Evolutionary conservation across 129 eudicot species (phyloP).

Genomic region (Pulicaria dysenterica): DNA sequence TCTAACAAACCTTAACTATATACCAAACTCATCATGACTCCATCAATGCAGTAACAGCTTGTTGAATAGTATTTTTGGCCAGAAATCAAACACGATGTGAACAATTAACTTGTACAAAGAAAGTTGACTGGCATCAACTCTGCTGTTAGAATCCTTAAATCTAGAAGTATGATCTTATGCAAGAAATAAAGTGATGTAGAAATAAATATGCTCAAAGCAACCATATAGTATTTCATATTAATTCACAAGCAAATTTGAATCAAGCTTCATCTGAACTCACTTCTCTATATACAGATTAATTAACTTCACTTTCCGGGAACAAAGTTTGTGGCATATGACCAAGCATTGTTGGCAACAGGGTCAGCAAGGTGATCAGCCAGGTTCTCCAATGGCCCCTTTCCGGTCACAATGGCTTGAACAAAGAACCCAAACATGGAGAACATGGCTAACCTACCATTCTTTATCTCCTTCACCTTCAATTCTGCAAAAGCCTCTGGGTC

Average conservation of each 20-base stretch:
- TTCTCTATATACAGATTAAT: background rate
- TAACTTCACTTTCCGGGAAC: constrained; percentile 27
- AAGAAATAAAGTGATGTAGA: no score
- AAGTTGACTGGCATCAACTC: no score
- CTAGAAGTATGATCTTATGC: no score
- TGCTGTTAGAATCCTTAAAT: no score
- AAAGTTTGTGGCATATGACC: constrained; percentile 34
- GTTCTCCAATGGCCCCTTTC: constrained; percentile 39
- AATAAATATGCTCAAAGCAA: background rate
- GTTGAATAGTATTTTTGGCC: no score
- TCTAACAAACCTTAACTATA: no score
- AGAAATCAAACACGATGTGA: no score
- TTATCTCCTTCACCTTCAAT: constrained; percentile 57
- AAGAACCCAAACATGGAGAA: constrained; percentile 39
- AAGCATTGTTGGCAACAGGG: constrained; percentile 35
- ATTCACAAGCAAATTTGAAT: background rate
- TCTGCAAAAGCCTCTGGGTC: constrained; percentile 60
- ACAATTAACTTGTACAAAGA: no score
- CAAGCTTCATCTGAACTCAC: background rate
- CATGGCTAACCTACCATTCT: constrained; percentile 49
- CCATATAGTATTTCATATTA: background rate
- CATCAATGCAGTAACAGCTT: no score
- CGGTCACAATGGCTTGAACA: constrained; percentile 38
- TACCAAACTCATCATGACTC: no score
- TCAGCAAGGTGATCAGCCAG: constrained; percentile 32